Conservation (phyloP, 2,329 filamentous ascomycete species). For the Xylaria sp. region DNA sequence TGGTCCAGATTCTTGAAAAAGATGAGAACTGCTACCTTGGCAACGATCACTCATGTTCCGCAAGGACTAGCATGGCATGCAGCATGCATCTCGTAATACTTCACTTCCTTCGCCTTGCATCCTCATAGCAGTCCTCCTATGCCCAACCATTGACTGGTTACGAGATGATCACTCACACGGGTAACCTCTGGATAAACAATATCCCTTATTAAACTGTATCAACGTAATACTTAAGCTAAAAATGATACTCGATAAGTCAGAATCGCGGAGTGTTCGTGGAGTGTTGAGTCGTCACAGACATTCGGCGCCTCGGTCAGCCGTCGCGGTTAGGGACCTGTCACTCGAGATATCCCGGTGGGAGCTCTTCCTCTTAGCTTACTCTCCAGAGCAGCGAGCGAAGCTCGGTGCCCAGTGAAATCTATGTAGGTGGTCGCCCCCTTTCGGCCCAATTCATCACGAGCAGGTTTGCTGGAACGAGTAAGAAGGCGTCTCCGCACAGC, state of each 20-base stretch:
- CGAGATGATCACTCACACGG: neutral
- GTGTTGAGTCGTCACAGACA: slow-evolving; percentile 32
- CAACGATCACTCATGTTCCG: neutral
- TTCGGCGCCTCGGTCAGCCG: slow-evolving; percentile 33
- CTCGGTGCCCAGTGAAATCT: slow-evolving; percentile 24
- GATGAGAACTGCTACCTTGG: neutral
- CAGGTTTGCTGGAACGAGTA: slow-evolving; percentile 44
- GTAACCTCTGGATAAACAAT: slow-evolving; percentile 9
- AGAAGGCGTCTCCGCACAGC: slow-evolving; percentile 42
- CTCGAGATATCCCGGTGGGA: slow-evolving; percentile 33
- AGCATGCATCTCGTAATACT: neutral
- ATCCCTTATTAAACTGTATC: neutral
- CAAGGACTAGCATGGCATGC: neutral
- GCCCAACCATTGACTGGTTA: neutral
- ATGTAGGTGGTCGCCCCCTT: slow-evolving; percentile 41
- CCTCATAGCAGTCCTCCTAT: neutral
- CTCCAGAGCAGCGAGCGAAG: slow-evolving; percentile 37
- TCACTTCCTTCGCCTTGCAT: neutral
- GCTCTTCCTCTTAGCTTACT: slow-evolving; percentile 32
- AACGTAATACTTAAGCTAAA: slow-evolving; percentile 31
- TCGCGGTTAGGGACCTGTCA: slow-evolving; percentile 23
- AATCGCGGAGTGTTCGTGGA: slow-evolving; percentile 37
- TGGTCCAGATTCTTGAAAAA: neutral
- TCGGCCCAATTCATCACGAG: slow-evolving; percentile 55
- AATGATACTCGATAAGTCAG: slow-evolving; percentile 22